phyloP scores from a whole-genome alignment of 2,329 filamentous ascomycete species.

The Sclerotinia spermophila region DNA sequence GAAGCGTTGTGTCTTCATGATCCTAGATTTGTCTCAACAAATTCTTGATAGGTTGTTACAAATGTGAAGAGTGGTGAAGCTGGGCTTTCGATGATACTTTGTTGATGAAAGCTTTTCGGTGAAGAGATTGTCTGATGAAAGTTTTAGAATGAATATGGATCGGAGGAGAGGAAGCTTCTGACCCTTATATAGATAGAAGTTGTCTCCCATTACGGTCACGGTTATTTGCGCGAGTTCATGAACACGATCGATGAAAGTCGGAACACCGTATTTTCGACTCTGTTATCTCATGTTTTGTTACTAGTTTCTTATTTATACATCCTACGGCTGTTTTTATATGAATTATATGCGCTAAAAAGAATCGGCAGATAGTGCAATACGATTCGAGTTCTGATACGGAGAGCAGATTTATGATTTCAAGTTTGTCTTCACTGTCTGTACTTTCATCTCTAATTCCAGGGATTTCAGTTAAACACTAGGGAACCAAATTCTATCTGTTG shows the following conservation, averaged over 20 bases:
- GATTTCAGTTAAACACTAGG: background rate
- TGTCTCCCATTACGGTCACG: background rate
- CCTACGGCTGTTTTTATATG: rapidly evolving
- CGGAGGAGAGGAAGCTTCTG: background rate
- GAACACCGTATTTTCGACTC: background rate
- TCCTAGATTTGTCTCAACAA: background rate
- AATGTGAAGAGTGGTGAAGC: background rate
- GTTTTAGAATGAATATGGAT: background rate
- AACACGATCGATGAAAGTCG: background rate
- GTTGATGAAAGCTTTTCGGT: no score
- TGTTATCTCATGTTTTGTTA: background rate
- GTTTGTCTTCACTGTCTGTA: background rate
- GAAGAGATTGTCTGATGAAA: background rate
- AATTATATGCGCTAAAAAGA: background rate
- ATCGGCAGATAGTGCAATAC: background rate
- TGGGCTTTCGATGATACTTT: background rate
- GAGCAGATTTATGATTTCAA: background rate
- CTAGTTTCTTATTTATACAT: background rate
- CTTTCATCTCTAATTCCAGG: no score
- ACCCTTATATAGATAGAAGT: background rate
- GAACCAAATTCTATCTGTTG: background rate
- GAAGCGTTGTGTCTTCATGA: background rate
- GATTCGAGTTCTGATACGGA: background rate
- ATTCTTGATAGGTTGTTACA: background rate
- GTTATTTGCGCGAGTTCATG: background rate